Percentiles rank a stretch among this genome's conserved stretches.
Conservation (phyloP, 805 yeast species). For the Yarrowia divulgata region DNA sequence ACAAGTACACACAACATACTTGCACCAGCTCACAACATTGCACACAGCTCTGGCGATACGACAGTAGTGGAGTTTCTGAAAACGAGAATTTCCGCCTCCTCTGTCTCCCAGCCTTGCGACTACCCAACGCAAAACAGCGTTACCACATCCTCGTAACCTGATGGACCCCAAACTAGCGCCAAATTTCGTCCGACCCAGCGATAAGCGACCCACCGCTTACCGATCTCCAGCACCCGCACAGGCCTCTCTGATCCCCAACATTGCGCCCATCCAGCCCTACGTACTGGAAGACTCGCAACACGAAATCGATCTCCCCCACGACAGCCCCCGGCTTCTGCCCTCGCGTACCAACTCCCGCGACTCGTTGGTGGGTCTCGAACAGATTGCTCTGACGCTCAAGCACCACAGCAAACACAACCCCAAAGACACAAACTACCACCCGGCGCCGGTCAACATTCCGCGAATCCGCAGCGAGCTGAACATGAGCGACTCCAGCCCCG, state of each 20-base stretch:
- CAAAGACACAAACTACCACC: slow-evolving; percentile 28
- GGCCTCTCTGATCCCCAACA: slow-evolving; percentile 57
- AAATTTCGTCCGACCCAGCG: slow-evolving; percentile 84
- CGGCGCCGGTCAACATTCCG: slow-evolving; percentile 41
- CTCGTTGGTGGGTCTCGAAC: slow-evolving; percentile 32
- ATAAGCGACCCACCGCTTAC: slow-evolving; percentile 56
- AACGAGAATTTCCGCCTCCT: too few species aligned
- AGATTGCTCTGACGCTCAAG: slow-evolving; percentile 35
- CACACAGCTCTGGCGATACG: too few species aligned
- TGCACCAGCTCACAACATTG: too few species aligned
- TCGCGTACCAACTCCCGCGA: slow-evolving; percentile 29
- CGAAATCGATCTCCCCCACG: slow-evolving; percentile 64
- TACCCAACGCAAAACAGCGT: too few species aligned
- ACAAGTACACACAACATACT: too few species aligned
- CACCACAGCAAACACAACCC: slow-evolving; percentile 33
- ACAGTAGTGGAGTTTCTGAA: too few species aligned
- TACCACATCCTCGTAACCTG: slow-evolving; percentile 8
- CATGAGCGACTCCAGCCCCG: slow-evolving; percentile 36
- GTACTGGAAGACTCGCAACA: slow-evolving; percentile 79
- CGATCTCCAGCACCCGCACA: slow-evolving; percentile 48
- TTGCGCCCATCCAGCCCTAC: slow-evolving; percentile 77
- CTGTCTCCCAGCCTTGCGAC: too few species aligned
- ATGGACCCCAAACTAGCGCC: slow-evolving; percentile 97
- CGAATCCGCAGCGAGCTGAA: slow-evolving; percentile 41
- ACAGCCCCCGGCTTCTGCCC: slow-evolving; percentile 47